Evolutionary conservation across 2,329 filamentous ascomycete species (phyloP), one percentile per base, ranked within the genome.

Genomic region (Botrytis paeoniae): DNA sequence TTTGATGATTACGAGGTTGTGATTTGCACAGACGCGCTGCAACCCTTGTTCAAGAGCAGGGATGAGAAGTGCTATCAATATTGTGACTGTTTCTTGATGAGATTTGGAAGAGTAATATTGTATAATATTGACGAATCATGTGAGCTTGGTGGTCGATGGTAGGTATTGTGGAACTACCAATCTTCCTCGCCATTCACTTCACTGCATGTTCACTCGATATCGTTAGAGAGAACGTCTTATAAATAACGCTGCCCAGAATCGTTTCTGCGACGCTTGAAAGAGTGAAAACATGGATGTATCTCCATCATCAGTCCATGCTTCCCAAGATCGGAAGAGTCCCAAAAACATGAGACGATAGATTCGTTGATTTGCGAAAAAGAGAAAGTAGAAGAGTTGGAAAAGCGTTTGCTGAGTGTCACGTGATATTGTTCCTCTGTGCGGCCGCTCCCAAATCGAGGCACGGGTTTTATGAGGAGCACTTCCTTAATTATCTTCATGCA

Each of bases 1-100:
- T 29, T 68, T 68, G 43, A 41, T 43, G 16, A 69, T 41, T 57
- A 57, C 35, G 51, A 69, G 37, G 22, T 43, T 69, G 35, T 57
- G 25, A 32, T 41, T 54, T 57, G 65, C 65, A 57, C 65, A 68
- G 65, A 68, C 65, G 65, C n/a, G 48, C 8, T 16, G 35, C 20
- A 12, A 51, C 16, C 64, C 64, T 29, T 57, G 64, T 57, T 68
- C 35, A 32, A 4, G 6, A 25, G 10, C 65, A 68, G 48, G 48
- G 65, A n/a, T 41, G 7, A 66, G 43, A 68, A 57, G 18, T 29
- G 16, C 10, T 18, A 57, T 54, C 45, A 54, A 20, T n/a, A 10
- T 25, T 25, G 29, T 35, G 41, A 35, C 22, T 65, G 5, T 45
- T n/a, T 20, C 25, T 29, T 16, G 61, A 43, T n/a, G n/a, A 63